Evolutionary conservation across 768 basidiomycete genomes (phyloP), one percentile per base, ranked within the genome.

Genomic region (Tricholoma matsutake): DNA sequence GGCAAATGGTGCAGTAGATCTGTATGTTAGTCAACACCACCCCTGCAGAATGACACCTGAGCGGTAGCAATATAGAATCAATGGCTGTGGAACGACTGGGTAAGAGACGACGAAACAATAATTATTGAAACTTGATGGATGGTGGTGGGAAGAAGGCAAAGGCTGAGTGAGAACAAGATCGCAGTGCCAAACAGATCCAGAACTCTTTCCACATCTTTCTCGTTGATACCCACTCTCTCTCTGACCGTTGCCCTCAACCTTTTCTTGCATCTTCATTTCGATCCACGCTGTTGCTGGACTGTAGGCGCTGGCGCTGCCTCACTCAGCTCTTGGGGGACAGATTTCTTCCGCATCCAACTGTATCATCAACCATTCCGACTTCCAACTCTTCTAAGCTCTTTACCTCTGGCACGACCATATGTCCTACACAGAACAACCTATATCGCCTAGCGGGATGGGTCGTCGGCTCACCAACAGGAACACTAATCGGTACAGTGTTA

Each of bases 401-500:
- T 57, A 55, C 64, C 63, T 66, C 52, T 68, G 67, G 59, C 71
- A 74, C 76, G 69, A 75, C 71, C 66, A 70, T 67, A 87, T 86
- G 86, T 82, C 88, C 70, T 90, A 84, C 70, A 70, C 77, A 65
- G 86, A 87, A 61, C 78, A 81, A 61, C 80, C 88, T 41, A 75
- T 78, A 54, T 88, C 89, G 28, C 85, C 90, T 56, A 82, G 80
- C 63, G 80, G 84, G 67, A 81, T 87, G 70, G 88, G 87, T 63
- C 86, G 91, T 67, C 83, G 92, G 31, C 82, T 92, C 71, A 92
- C 92, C 35, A 94, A 94, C 80, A 80, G 96, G 73, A 97, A 94
- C 73, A 96, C 93, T 65, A 96, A 97, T 78, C 89, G 96, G 61
- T 96, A 97, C 78, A 92, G 90, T 73, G 96, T 98, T 39, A 98